A percentile compares a stretch with the other conserved stretches of the same genome.
Conservation (phyloP, 495 filamentous ascomycete genomes). For the Schizothecium vesticola region DNA sequence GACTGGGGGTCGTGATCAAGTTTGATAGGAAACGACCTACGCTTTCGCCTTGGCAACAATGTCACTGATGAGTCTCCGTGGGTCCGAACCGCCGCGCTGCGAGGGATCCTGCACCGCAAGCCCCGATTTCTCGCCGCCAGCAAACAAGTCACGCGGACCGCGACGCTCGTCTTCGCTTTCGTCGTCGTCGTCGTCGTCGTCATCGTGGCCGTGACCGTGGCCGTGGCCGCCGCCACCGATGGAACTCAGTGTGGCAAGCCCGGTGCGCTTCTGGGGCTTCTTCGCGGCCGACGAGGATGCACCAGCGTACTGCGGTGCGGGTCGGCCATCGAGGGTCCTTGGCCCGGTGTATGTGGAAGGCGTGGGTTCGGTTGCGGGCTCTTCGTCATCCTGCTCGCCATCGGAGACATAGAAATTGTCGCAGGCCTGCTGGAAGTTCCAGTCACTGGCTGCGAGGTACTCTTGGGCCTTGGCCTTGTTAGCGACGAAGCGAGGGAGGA, state of each 20-base stretch:
- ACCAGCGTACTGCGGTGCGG: slow-evolving; percentile 39
- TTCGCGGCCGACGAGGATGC: slow-evolving; percentile 34
- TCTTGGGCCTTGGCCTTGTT: slow-evolving; percentile 54
- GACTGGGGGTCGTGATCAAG: background rate
- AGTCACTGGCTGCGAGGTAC: slow-evolving; percentile 61
- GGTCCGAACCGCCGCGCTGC: slow-evolving; percentile 44
- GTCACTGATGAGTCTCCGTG: slow-evolving; percentile 64
- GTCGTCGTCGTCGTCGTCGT: slow-evolving; percentile 54
- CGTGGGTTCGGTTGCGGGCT: background rate
- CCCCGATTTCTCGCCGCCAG: slow-evolving; percentile 94
- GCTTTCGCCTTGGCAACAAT: slow-evolving; percentile 77
- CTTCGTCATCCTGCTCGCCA: slow-evolving; percentile 52
- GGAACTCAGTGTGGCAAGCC: slow-evolving; percentile 54
- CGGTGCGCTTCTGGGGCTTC: slow-evolving; percentile 43
- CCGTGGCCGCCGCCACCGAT: slow-evolving; percentile 40
- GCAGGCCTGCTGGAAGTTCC: slow-evolving; percentile 64
- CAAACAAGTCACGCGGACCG: slow-evolving; percentile 75
- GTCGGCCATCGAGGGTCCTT: slow-evolving; percentile 51
- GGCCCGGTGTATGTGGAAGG: slow-evolving; percentile 47
- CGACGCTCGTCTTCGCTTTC: slow-evolving; percentile 57
- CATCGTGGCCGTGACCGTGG: slow-evolving; percentile 51
- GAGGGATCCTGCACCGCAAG: slow-evolving; percentile 87
- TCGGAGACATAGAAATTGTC: slow-evolving; percentile 61
- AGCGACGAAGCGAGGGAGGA: background rate
- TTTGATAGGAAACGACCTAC: slow-evolving; percentile 43